These are phyloP conservation scores for Hyaloscypha finlandica DNA, from an alignment of 495 filamentous ascomycete species.

Conservation along the genomic window DNA sequence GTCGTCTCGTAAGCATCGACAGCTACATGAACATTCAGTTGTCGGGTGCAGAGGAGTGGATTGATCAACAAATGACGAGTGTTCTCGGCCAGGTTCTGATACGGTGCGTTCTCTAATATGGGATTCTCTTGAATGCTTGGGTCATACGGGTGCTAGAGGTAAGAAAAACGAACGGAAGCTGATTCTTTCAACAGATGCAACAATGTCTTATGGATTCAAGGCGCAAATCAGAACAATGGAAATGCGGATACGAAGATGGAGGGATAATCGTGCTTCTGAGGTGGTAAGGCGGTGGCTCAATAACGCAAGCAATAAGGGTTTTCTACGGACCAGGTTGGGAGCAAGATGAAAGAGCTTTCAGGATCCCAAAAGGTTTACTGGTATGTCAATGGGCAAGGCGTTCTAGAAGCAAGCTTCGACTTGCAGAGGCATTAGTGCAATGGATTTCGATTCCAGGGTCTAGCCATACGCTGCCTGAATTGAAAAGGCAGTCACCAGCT, in stretches of 20 bases:
- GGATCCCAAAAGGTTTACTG: constrained; percentile 25
- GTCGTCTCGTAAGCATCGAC: constrained; percentile 86
- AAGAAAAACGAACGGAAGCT: neutral
- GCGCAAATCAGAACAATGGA: constrained; percentile 59
- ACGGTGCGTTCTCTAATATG: constrained; percentile 54
- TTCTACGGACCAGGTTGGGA: neutral
- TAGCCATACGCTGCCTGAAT: constrained; percentile 3
- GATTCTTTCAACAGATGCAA: constrained; percentile 64
- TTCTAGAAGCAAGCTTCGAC: constrained; percentile 22
- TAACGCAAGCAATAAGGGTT: constrained; percentile 4
- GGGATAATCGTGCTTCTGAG: constrained; percentile 46
- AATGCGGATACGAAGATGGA: constrained; percentile 62
- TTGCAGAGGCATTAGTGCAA: constrained; percentile 13
- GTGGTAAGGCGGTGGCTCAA: neutral
- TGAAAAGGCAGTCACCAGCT: neutral
- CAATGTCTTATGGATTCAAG: constrained; percentile 92
- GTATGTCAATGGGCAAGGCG: constrained; percentile 28
- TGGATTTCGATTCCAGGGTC: constrained; percentile 18
- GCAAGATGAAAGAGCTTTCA: constrained; percentile 24
- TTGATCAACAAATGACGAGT: constrained; percentile 84
- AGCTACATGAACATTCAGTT: constrained; percentile 99
- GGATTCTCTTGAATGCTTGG: neutral
- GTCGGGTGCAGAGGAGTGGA: constrained; percentile 83
- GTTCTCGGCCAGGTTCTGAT: constrained; percentile 89
- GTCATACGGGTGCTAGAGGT: neutral